Percentiles rank a stretch among this genome's conserved stretches.
phyloP scores from a whole-genome alignment of 257 asterid species.

The Rauvolfia tetraphylla region DNA sequence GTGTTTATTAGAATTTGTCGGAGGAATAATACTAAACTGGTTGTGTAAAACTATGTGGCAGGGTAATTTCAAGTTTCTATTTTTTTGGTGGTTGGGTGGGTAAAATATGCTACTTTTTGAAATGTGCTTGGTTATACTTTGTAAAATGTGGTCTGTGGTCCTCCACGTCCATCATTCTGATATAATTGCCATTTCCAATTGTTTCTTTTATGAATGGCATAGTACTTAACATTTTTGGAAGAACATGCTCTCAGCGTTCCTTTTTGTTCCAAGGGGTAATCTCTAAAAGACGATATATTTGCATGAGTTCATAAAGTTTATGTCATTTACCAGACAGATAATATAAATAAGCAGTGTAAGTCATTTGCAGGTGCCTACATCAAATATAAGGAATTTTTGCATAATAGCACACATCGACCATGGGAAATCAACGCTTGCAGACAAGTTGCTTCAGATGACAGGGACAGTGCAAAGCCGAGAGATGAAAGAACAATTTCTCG shows the following conservation, averaged over 20 bases:
- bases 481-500: slow-evolving; percentile 96
- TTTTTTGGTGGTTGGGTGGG: not conserved
- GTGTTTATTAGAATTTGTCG: not conserved
- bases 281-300: not conserved
- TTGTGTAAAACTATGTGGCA: not conserved
- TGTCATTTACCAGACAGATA: not conserved
- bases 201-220: not conserved
- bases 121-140: not conserved
- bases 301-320: not conserved
- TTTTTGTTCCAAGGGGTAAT: not conserved
- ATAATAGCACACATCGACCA: slow-evolving; percentile 97
- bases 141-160: not conserved
- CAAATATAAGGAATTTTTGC: slow-evolving; percentile 82
- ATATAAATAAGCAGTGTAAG: not conserved
- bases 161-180: not conserved
- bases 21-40: too few species aligned
- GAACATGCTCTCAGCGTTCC: too few species aligned
- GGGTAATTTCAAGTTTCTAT: too few species aligned
- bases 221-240: not conserved
- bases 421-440: slow-evolving; percentile 95
- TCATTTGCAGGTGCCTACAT: slow-evolving; percentile 59
- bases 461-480: slow-evolving; percentile 94
- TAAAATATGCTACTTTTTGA: not conserved
- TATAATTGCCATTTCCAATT: not conserved
- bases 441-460: slow-evolving; percentile 88